These are phyloP conservation scores for Ascochyta viciae-villosae DNA, from an alignment of 2,329 filamentous ascomycete genomes.

Conservation along the genomic window DNA sequence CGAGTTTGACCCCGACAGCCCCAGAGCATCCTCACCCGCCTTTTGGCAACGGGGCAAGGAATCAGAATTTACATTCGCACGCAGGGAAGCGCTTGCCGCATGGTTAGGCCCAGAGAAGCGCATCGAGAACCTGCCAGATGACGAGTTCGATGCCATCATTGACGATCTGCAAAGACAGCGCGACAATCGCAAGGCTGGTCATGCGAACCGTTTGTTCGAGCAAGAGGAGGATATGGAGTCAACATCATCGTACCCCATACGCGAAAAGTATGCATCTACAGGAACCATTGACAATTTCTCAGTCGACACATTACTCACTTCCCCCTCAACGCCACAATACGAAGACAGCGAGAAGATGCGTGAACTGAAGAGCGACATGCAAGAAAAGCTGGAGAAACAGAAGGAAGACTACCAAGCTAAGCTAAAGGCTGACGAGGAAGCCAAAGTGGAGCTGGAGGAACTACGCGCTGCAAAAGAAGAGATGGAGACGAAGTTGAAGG, in stretches of 20 bases:
- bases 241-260: constrained; percentile 81
- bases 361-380: constrained; percentile 81
- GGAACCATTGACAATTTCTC: constrained; percentile 97
- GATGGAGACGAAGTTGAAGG: constrained; percentile 84
- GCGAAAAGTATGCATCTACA: constrained; percentile 95
- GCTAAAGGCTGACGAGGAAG: constrained; percentile 75
- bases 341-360: constrained; percentile 80
- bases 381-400: constrained; percentile 80
- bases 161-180: constrained; percentile 91
- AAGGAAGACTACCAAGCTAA: constrained; percentile 84
- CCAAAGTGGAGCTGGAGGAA: constrained; percentile 80
- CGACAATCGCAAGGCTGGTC: constrained; percentile 77
- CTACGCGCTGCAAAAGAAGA: constrained; percentile 81
- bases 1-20: constrained; percentile 74
- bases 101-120: constrained; percentile 91
- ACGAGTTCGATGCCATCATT: constrained; percentile 90
- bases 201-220: constrained; percentile 60
- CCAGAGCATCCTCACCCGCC: constrained; percentile 80
- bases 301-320: constrained; percentile 89
- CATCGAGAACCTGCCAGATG: constrained; percentile 86
- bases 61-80: constrained; percentile 92
- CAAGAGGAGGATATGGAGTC: constrained; percentile 88
- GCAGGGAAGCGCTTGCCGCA: constrained; percentile 89
- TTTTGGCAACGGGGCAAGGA: constrained; percentile 73
- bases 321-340: constrained; percentile 87